Base-by-base conservation (phyloP, 1,284 basidiomycete species). In the Sparassis latifolia region DNA sequence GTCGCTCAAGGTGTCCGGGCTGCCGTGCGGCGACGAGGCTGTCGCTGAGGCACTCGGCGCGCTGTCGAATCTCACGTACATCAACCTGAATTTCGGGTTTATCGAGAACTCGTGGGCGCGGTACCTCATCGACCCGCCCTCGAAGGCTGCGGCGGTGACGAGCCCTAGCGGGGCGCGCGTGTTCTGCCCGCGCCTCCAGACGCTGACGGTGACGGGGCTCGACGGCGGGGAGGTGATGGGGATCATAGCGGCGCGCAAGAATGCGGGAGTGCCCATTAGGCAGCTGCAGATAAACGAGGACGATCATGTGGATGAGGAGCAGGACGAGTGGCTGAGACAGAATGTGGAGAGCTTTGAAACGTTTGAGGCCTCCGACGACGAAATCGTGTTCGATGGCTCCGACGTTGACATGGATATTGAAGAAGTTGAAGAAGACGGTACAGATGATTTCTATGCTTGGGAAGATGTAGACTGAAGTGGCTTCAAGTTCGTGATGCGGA, bases 11-110 rank as follows among this genome's bases (percentile, higher is more conserved):
- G 61, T 82, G 39, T 66, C 68, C 3, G 74, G 74, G 5, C 64
- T 81, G 6, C 71, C 74, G 37, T 80, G 78, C 61, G 65, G 43
- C 53, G 53, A 58, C 20, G 56, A 50, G 33, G 65, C 58, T 39
- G 76, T 73, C 67, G 61, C 57, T 12, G 54, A 58, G 9, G 64
- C 79, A 28, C 62, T 80, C 29, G 59, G 57, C 42, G 58, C 68
- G 27, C 55, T 75, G 33, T 55, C 58, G 7, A 67, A 63, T 20
- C 59, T 82, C 27, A 61, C 62, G 43, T 55, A 63, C 27, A 66
- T 82, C 29, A 76, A 80, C 53, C 64, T 78, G 29, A 73, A 79
- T 57, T 77, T 73, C 49, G 40, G 53, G 46, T 62, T 62, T 55
- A 55, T 67, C 47, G 63, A 62, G 45, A 42, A 54, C 6, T 47